Conservation (phyloP, 2,329 filamentous ascomycete species). For the Ophioceras dolichostomum region DNA sequence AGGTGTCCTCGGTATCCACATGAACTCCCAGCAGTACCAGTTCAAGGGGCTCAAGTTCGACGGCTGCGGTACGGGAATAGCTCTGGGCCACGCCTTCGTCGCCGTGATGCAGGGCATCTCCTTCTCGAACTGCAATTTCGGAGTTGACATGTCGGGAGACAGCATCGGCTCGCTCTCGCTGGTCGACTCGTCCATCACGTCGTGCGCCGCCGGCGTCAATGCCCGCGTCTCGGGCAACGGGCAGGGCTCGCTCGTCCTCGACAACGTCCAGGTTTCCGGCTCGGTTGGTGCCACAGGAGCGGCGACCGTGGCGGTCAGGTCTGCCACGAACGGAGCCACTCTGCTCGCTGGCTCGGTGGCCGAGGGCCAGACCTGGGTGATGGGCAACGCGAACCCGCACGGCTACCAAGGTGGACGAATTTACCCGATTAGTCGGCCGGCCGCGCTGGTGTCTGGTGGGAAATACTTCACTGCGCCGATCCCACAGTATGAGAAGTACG, state of each 20-base stretch:
- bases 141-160: conserved; percentile 13
- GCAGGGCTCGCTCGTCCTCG: conserved; percentile 1
- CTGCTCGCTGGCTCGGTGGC: conserved; percentile 11
- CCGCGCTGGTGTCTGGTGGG: conserved; percentile 15
- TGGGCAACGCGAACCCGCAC: conserved; percentile 4
- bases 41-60: conserved; percentile 1
- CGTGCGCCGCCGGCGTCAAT: background rate
- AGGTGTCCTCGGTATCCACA: conserved; percentile 2
- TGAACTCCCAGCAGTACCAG: conserved; percentile 3
- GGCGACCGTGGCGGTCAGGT: conserved; percentile 11
- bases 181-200: background rate
- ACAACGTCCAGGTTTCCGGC: conserved; percentile 2
- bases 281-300: background rate
- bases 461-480: conserved; percentile 26
- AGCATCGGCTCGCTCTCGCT: background rate
- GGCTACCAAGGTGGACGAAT: conserved; percentile 5
- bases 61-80: conserved; percentile 17
- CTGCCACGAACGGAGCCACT: conserved; percentile 6
- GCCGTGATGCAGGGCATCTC: conserved; percentile 15
- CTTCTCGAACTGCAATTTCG: conserved; percentile 16
- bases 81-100: conserved; percentile 13
- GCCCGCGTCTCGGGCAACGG: background rate
- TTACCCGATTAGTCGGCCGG: conserved; percentile 17
- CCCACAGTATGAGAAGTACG: conserved; percentile 29
- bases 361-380: conserved; percentile 14